Evolutionary conservation across 78 protist species (phyloP), one percentile per base, ranked within the genome.

Genomic region (Capsaspora owczarzaki): DNA sequence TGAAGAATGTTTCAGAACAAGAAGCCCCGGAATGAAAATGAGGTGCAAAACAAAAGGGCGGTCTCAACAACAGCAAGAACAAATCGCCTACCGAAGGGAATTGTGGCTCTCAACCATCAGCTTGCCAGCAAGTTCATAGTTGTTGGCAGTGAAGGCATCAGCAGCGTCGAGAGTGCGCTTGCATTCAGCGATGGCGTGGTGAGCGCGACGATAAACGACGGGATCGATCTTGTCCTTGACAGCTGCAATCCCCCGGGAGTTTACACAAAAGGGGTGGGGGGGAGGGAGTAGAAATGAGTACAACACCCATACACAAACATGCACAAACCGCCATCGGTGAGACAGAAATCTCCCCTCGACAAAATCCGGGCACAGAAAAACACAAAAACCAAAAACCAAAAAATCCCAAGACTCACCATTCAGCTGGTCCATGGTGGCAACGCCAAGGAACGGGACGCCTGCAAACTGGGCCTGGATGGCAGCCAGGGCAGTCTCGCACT

Each of bases 121-220:
- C 47, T 71, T 44, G 76, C 85, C 85, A 22, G 78, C 81, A 16
- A n/a, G 47, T 27, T 31, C 53, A 22, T 51, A 81, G 47, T 81
- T 31, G 51, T 46, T 68, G 31, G 79, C 85, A 5, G 22, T 61
- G 27, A 81, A 38, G 0, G 42, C 43, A 20, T 61, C 37, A 2
- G 85, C 85, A 41, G 38, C 71, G 25, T n/a, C 43, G 42, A 8
- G 22, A 5, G 85, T 81, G 49, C 85, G 85, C n/a, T 27, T 60
- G 40, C 35, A 71, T 41, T 81, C 85, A 1, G 63, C 61, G 37
- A 81, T 81, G 43, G 71, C 85, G 56, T 81, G 85, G 16, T 23
- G 29, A 10, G 76, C 85, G 37, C 85, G 74, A 22, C 70, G 40
- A 60, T 46, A 81, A 22, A 74, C 78, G 37, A 61, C 63, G 6